Percentiles rank a stretch among this genome's conserved stretches.
Conservation (phyloP, 225 moss, liverwort and hornwort species). For the Physcomitrium patens region DNA sequence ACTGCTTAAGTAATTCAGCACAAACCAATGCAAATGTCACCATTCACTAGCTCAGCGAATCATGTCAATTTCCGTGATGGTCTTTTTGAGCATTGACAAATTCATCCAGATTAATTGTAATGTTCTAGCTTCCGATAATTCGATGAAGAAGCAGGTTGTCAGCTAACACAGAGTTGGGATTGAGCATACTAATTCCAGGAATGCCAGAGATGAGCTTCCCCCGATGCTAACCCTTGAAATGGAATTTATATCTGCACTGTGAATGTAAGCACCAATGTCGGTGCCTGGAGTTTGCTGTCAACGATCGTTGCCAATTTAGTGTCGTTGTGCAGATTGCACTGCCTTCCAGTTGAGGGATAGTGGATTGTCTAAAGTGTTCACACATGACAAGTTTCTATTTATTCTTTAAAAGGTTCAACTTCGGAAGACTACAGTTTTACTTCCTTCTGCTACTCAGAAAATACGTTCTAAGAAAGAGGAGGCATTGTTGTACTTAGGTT, state of each 20-base stretch:
- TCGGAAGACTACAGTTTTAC: too few species aligned
- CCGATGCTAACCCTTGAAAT: neutral
- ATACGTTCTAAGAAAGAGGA: neutral
- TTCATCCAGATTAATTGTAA: neutral
- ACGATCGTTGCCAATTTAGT: neutral
- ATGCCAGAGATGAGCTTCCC: neutral
- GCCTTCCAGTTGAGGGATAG: too few species aligned
- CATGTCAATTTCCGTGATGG: neutral
- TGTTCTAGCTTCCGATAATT: neutral
- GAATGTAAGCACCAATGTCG: neutral
- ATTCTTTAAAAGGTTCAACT: too few species aligned
- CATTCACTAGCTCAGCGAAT: too few species aligned
- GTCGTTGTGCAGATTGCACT: too few species aligned
- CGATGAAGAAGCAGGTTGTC: neutral
- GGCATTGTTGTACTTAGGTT: conserved; percentile 34
- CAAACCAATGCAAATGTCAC: too few species aligned
- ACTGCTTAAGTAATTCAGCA: too few species aligned
- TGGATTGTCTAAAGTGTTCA: too few species aligned
- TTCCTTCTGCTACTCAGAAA: neutral
- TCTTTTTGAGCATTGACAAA: neutral
- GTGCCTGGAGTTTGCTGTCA: neutral
- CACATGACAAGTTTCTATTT: too few species aligned
- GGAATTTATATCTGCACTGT: neutral
- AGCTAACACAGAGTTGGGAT: neutral
- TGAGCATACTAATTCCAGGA: neutral